These are phyloP conservation scores for Francoa sonchifolia DNA, from an alignment of 441 rosid genomes.

Conservation along the genomic window DNA sequence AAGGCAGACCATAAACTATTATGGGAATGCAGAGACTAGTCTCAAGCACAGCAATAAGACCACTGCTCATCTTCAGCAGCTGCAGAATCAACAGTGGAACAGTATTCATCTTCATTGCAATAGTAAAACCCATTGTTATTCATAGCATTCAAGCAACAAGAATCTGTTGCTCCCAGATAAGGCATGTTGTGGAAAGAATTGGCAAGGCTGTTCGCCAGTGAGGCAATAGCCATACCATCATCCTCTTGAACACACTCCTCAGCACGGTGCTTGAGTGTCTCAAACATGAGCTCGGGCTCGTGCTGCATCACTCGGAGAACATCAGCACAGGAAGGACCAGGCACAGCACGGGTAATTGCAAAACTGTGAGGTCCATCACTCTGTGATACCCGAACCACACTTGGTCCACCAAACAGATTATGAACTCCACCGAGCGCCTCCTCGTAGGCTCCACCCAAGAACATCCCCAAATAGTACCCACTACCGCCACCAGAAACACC, in stretches of 20 bases:
- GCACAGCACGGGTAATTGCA: conserved; percentile 62
- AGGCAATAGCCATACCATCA: conserved; percentile 17
- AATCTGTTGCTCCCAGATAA: conserved; percentile 38
- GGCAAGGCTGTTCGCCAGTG: conserved; percentile 41
- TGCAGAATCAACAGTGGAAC: conserved; percentile 25
- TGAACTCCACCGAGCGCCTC: conserved; percentile 96
- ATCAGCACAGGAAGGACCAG: conserved; percentile 70
- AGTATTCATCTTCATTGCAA: conserved; percentile 36
- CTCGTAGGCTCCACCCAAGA: conserved; percentile 93
- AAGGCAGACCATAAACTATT: conserved; percentile 12
- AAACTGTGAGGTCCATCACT: conserved; percentile 88
- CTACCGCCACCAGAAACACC: conserved; percentile 16
- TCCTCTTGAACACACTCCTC: conserved; percentile 41
- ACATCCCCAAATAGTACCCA: conserved; percentile 78
- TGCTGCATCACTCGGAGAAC: conserved; percentile 91
- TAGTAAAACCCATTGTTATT: conserved; percentile 44
- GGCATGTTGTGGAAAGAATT: conserved; percentile 80
- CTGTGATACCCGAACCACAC: conserved; percentile 76
- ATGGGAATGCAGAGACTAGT: neutral
- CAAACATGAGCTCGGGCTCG: conserved; percentile 85
- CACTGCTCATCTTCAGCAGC: conserved; percentile 55
- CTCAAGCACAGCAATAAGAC: conserved; percentile 56
- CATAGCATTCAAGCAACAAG: conserved; percentile 59
- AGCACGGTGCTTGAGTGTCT: conserved; percentile 82
- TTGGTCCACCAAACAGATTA: conserved; percentile 91